Evolutionary conservation across 257 asterid genomes (phyloP), one percentile per base, ranked within the genome.

Genomic region (Lithospermum erythrorhizon): DNA sequence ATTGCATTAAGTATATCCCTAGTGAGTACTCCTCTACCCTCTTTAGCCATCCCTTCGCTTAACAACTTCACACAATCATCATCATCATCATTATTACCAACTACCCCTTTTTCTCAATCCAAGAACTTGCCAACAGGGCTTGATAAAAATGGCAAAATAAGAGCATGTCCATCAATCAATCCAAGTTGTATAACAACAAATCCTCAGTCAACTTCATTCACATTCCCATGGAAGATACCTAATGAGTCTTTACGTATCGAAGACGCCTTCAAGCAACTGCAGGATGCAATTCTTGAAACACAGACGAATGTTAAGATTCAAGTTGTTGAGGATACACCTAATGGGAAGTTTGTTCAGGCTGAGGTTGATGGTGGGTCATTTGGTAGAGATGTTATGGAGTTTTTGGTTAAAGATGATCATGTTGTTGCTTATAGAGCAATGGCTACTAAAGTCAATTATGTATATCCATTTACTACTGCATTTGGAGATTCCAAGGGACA

Each of bases 401-500:
- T 90, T 65, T 65, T 90, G 70, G 82, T 85, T 60, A 87, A 83
- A 15, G 95, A 84, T 35, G 83, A 85, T 53, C 49, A 41, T 41
- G 80, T 76, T 1, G 98, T 87, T 59, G 65, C 87, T 10, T 87
- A 70, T 21, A 73, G 98, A 72, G 91, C 81, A 29, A 90, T 87
- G 98, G 89, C 98, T 9, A 79, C 80, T n/a, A 85, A 85, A 61
- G 95, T 90, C 14, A 85, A 88, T 0, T 90, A 83, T 54, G 66
- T 90, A 17, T 90, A 90, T 62, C 98, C 98, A 6, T 90, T 90
- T 67, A 90, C 98, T 1, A 90, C 98, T 6, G 95, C 96, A 15
- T 82, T 90, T 17, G 98, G 98, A n/a, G 95, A 90, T 73, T 83
- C 96, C 0, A 85, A 87, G 65, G 98, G 96, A 21, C 87, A 90